Percentiles rank a stretch among this genome's conserved stretches.
phyloP scores from a whole-genome alignment of 495 filamentous ascomycete genomes.

The Rhizodiscina lignyota region DNA sequence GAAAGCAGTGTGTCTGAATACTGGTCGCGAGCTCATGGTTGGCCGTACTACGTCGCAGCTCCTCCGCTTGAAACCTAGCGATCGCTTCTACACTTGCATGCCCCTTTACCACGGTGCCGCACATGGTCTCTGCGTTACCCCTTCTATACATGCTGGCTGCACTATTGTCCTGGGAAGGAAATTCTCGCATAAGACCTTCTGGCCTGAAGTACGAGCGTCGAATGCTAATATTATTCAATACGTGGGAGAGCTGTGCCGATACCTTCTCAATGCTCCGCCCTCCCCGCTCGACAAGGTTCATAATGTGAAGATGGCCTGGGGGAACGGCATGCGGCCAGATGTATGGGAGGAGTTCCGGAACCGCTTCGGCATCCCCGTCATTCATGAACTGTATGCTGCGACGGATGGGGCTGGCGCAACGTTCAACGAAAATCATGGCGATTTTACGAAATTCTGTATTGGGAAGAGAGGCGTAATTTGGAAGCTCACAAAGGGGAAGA shows the following conservation, averaged over 20 bases:
- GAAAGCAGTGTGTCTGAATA: constrained; percentile 25
- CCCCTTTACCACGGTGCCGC: constrained; percentile 15
- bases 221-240: constrained; percentile 21
- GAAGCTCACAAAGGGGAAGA: constrained; percentile 9
- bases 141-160: constrained; percentile 9
- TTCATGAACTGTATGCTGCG: constrained; percentile 23
- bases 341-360: constrained; percentile 21
- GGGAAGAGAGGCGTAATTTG: constrained; percentile 12
- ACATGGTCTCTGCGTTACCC: constrained; percentile 10
- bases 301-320: constrained; percentile 14
- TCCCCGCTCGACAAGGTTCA: constrained; percentile 10
- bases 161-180: constrained; percentile 11
- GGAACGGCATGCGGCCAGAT: constrained; percentile 24
- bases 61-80: constrained; percentile 7
- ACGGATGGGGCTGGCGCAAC: constrained; percentile 16
- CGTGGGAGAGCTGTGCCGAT: constrained; percentile 23
- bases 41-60: constrained; percentile 5
- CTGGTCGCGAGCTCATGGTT: constrained; percentile 13
- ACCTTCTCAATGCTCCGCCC: constrained; percentile 10
- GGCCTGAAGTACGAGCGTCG: constrained; percentile 17
- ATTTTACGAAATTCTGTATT: constrained; percentile 10
- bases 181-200: constrained; percentile 18
- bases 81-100: constrained; percentile 14
- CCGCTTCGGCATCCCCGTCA: constrained; percentile 18
- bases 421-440: constrained; percentile 8